Percentiles rank a stretch among this genome's conserved stretches.
These are phyloP conservation scores for Selaginella moellendorffii DNA, from an alignment of 75 land plant genomes.

Conservation along the genomic window DNA sequence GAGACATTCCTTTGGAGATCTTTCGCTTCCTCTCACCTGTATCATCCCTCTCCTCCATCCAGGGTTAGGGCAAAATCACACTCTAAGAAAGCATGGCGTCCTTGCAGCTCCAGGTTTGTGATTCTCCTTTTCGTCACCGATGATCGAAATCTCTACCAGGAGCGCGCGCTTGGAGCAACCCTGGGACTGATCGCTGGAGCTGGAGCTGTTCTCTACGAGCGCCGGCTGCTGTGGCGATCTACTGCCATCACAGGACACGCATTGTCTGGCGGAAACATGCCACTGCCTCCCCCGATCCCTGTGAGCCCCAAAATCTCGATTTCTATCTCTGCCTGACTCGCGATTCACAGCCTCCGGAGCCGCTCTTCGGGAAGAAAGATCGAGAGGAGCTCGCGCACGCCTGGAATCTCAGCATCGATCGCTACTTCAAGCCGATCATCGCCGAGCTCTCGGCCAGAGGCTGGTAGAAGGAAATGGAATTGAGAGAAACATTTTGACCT, in stretches of 20 bases:
- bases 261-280: background rate
- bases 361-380: conserved; percentile 15
- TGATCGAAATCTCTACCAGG: background rate
- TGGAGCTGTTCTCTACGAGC: background rate
- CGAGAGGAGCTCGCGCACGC: conserved; percentile 27
- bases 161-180: background rate
- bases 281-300: background rate
- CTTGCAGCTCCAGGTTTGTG: background rate
- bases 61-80: no score
- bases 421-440: conserved; percentile 33
- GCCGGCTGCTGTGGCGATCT: background rate
- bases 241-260: background rate
- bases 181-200: background rate
- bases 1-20: no score
- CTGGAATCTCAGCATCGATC: conserved; percentile 43
- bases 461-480: conserved; percentile 29
- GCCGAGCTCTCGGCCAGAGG: conserved; percentile 33
- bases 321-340: background rate
- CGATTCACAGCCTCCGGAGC: conserved; percentile 28
- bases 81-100: background rate
- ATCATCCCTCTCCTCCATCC: no score
- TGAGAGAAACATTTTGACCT: no score
- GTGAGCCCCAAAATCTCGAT: background rate
- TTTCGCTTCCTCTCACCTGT: no score
- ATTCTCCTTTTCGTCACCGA: background rate